Evolutionary conservation across 2,329 filamentous ascomycete species (phyloP), one percentile per base, ranked within the genome.

Genomic region (Aspergillus jensenii): DNA sequence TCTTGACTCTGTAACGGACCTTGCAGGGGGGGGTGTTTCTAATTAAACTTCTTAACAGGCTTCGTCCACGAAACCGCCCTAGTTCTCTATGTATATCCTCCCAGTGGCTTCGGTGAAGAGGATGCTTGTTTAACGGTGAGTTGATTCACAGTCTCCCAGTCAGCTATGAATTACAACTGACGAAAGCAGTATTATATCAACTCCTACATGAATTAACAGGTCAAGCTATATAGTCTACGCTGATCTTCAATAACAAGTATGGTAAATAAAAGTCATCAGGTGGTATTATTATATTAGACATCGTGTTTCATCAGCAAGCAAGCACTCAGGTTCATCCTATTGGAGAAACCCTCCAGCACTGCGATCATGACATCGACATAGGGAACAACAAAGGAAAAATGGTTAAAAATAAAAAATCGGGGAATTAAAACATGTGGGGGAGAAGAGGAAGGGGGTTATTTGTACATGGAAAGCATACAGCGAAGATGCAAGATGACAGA

Each of bases 91-190:
- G 78, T 79, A 39, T 80, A 79, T 67, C 62, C 79, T 31, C 76
- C 75, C 0, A 73, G 72, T 14, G 75, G 71, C 35, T 73, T 67
- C 62, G 71, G 72, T 52, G 74, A 72, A 17, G 76, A 79, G 46
- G 76, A 79, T 52, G 78, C 78, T 2, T 79, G 77, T 65, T 63
- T 80, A 52, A 79, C 78, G 25, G 77, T 79, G 60, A 69, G 76
- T 68, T 45, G 41, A 19, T 17, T 11, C 14, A 1, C 19, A 15
- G 6, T n/a, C 9, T 23, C 3, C 25, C 21, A 33, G 27, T 21
- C 15, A 14, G 8, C 21, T 17, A 14, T 27, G 25, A 12, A 19
- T 15, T 19, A 39, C 11, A 23, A 25, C 44, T 54, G 23, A 54
- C 52, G 35, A 7, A 3, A 11, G 46, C 54, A 79, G 75, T 79